A percentile compares a stretch with the other conserved stretches of the same genome.
phyloP scores from a whole-genome alignment of 2,329 filamentous ascomycete species.

The Celoporthe dispersa region DNA sequence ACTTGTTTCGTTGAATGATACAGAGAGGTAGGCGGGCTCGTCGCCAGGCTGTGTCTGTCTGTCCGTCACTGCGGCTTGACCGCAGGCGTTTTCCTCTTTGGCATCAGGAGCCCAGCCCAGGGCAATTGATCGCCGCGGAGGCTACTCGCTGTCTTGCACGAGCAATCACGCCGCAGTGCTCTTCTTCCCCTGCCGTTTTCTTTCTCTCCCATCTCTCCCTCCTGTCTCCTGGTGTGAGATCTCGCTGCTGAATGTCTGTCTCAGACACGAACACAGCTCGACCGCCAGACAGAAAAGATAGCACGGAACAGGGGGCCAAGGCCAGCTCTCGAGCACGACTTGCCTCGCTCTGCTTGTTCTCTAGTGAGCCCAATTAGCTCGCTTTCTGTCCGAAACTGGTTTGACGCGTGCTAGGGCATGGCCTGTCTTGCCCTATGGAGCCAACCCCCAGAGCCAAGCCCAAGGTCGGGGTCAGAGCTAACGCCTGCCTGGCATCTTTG shows the following conservation, averaged over 20 bases:
- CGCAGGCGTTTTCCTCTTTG: neutral
- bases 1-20: neutral
- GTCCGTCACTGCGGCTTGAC: neutral
- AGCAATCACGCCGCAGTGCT: neutral
- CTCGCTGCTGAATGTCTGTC: conserved; percentile 14
- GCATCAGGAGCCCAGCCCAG: conserved; percentile 9
- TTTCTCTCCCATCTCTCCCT: too few species aligned
- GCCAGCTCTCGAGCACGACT: neutral
- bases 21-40: neutral
- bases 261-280: conserved; percentile 23
- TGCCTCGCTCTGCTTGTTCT: neutral
- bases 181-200: too few species aligned
- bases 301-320: conserved; percentile 4
- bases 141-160: conserved; percentile 15
- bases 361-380: neutral
- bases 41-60: conserved; percentile 2
- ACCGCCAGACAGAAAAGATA: conserved; percentile 4
- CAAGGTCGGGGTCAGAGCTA: conserved; percentile 2
- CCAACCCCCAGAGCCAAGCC: neutral
- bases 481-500: neutral
- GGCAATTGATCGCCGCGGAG: neutral
- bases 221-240: neutral
- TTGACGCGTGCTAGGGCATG: conserved; percentile 2
- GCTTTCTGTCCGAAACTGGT: conserved; percentile 8
- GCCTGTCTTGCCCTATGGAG: neutral